Evolutionary conservation across 495 filamentous ascomycete species (phyloP).

Genomic region (Tuber borchii): DNA sequence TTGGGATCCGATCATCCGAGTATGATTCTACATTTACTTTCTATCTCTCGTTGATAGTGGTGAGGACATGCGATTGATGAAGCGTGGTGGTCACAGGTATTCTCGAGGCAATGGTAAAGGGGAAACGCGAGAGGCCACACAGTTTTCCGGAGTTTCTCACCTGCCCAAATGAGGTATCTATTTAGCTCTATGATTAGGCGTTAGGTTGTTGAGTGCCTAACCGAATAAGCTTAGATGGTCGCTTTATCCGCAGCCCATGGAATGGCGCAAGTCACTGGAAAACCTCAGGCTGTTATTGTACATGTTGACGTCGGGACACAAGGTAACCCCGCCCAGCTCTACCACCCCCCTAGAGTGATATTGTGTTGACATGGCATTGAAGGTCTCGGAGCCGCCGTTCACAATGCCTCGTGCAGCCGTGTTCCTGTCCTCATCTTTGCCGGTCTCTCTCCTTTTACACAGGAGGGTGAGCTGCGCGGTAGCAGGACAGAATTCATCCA

Average conservation of each 20-base stretch:
- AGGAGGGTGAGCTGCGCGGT: slow-evolving; percentile 84
- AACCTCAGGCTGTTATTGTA: slow-evolving; percentile 86
- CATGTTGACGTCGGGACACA: slow-evolving; percentile 97
- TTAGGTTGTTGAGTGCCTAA: slow-evolving; percentile 12
- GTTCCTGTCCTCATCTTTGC: slow-evolving; percentile 88
- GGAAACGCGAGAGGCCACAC: slow-evolving; percentile 56
- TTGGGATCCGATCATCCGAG: slow-evolving; percentile 87
- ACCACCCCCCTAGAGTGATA: not conserved
- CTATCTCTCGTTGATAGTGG: not conserved
- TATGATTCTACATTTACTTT: slow-evolving; percentile 8
- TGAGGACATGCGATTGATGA: not conserved
- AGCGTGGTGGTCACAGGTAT: slow-evolving; percentile 49
- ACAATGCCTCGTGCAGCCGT: slow-evolving; percentile 81
- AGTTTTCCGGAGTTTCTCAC: slow-evolving; percentile 83
- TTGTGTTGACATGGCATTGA: not conserved
- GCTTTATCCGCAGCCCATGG: slow-evolving; percentile 95
- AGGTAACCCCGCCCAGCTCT: slow-evolving; percentile 44
- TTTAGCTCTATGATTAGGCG: not conserved
- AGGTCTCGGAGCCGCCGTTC: slow-evolving; percentile 72
- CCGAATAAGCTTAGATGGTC: slow-evolving; percentile 63
- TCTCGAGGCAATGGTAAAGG: slow-evolving; percentile 93
- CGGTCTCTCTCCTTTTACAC: slow-evolving; percentile 79
- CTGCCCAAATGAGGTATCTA: slow-evolving; percentile 74
- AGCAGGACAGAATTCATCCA: slow-evolving; percentile 92
- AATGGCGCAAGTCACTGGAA: slow-evolving; percentile 76